Percentiles rank a stretch among this genome's conserved stretches.
These are phyloP conservation scores for Isabelozyma rhagii DNA, from an alignment of 805 yeast genomes.

Conservation along the genomic window DNA sequence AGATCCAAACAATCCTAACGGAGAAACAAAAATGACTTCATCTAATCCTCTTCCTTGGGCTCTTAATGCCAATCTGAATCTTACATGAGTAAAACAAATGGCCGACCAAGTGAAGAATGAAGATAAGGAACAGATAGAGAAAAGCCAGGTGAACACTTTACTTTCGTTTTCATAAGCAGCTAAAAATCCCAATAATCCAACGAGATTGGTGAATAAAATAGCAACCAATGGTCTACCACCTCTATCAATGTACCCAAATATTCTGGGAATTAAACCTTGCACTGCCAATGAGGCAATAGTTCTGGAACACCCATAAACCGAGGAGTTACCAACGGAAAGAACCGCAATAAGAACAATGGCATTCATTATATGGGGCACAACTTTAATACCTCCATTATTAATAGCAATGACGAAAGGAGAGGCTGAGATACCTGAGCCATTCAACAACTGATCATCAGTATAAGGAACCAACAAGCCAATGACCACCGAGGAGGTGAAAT, in stretches of 20 bases:
- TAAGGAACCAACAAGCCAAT: conserved; percentile 49
- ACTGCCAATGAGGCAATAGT: conserved; percentile 65
- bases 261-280: conserved; percentile 64
- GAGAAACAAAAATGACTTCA: conserved; percentile 33
- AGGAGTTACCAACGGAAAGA: conserved; percentile 72
- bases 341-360: conserved; percentile 72
- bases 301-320: conserved; percentile 72
- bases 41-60: conserved; percentile 30
- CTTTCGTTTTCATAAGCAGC: conserved; percentile 28
- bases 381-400: conserved; percentile 56
- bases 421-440: conserved; percentile 56
- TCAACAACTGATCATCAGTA: conserved; percentile 43
- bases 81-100: conserved; percentile 37
- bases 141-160: conserved; percentile 38
- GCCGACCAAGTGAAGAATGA: conserved; percentile 41
- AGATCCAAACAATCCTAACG: conserved; percentile 24
- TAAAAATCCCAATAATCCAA: conserved; percentile 40
- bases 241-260: conserved; percentile 37
- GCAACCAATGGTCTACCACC: conserved; percentile 43
- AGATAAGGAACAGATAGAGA: conserved; percentile 39
- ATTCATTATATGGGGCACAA: conserved; percentile 70
- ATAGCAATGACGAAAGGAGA: conserved; percentile 79
- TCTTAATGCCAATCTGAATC: conserved; percentile 38
- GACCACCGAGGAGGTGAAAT: conserved; percentile 28
- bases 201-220: conserved; percentile 24